Evolutionary conservation across 2,329 filamentous ascomycete genomes (phyloP).

Genomic region (Ceratocystis cacaofunesta): DNA sequence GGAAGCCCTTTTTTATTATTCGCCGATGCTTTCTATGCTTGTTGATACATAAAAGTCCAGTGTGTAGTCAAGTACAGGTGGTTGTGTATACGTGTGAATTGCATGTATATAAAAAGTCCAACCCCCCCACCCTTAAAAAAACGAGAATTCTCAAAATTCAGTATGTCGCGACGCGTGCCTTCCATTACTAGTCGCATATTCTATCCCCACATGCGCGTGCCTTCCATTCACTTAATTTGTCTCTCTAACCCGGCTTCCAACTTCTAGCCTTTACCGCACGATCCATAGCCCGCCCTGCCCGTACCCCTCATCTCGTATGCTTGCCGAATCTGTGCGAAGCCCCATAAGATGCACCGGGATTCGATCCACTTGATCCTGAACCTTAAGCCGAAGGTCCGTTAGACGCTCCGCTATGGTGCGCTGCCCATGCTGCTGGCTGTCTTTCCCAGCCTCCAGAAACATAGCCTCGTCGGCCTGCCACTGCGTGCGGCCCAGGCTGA

Average conservation of each 20-base stretch:
- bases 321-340: slow-evolving; percentile 36
- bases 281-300: slow-evolving; percentile 38
- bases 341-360: slow-evolving; percentile 45
- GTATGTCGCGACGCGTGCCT: too few species aligned
- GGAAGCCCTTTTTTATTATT: too few species aligned
- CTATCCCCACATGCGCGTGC: not conserved
- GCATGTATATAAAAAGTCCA: too few species aligned
- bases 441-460: slow-evolving; percentile 24
- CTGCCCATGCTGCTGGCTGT: slow-evolving; percentile 26
- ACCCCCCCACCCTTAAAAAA: too few species aligned
- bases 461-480: slow-evolving; percentile 32
- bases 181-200: too few species aligned
- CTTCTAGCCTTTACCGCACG: not conserved
- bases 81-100: too few species aligned
- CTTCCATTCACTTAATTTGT: not conserved
- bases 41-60: too few species aligned
- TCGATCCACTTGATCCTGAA: slow-evolving; percentile 41
- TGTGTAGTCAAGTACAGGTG: too few species aligned
- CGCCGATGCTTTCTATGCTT: too few species aligned
- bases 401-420: slow-evolving; percentile 32
- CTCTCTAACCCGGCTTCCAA: not conserved
- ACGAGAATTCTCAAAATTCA: too few species aligned
- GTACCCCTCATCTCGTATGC: slow-evolving; percentile 34
- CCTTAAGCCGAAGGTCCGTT: slow-evolving; percentile 32
- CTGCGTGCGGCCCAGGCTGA: slow-evolving; percentile 31